Conservation (phyloP, 2,329 filamentous ascomycete species). For the Penicillium capsulatum region DNA sequence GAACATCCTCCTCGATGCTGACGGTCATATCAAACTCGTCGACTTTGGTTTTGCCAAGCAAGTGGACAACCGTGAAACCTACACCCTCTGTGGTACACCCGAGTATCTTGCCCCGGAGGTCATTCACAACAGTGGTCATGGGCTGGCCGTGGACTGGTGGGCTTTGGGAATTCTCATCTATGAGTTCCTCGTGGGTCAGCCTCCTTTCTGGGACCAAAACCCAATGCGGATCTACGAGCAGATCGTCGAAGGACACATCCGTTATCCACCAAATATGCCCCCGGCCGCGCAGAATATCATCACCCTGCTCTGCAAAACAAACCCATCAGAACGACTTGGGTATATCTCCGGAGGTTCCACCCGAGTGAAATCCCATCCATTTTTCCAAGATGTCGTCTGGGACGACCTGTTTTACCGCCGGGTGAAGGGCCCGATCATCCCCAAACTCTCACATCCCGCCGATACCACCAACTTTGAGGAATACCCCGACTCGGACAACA, state of each 20-base stretch:
- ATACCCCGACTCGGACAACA: slow-evolving; percentile 56
- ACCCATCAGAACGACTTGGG: slow-evolving; percentile 59
- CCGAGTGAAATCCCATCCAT: slow-evolving; percentile 58
- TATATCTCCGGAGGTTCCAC: slow-evolving; percentile 58
- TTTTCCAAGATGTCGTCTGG: slow-evolving; percentile 61
- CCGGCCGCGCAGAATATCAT: slow-evolving; percentile 59
- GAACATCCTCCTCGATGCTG: slow-evolving; percentile 62
- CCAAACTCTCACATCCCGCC: slow-evolving; percentile 55
- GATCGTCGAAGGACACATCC: slow-evolving; percentile 60
- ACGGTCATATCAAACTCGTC: slow-evolving; percentile 62
- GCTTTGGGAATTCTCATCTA: slow-evolving; percentile 64
- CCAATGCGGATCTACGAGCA: slow-evolving; percentile 67
- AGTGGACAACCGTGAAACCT: slow-evolving; percentile 55
- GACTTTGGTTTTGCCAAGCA: slow-evolving; percentile 67
- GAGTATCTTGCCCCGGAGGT: slow-evolving; percentile 66
- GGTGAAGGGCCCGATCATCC: slow-evolving; percentile 60
- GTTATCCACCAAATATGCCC: slow-evolving; percentile 58
- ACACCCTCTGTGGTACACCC: slow-evolving; percentile 63
- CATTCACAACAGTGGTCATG: slow-evolving; percentile 62
- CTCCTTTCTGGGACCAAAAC: slow-evolving; percentile 66
- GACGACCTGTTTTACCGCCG: slow-evolving; percentile 58
- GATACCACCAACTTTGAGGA: slow-evolving; percentile 64
- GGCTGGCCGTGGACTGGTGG: slow-evolving; percentile 66
- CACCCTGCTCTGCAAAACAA: slow-evolving; percentile 58
- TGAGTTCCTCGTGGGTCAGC: slow-evolving; percentile 64